Conservation (phyloP, 2,329 filamentous ascomycete species). For the Talaromyces sp. region DNA sequence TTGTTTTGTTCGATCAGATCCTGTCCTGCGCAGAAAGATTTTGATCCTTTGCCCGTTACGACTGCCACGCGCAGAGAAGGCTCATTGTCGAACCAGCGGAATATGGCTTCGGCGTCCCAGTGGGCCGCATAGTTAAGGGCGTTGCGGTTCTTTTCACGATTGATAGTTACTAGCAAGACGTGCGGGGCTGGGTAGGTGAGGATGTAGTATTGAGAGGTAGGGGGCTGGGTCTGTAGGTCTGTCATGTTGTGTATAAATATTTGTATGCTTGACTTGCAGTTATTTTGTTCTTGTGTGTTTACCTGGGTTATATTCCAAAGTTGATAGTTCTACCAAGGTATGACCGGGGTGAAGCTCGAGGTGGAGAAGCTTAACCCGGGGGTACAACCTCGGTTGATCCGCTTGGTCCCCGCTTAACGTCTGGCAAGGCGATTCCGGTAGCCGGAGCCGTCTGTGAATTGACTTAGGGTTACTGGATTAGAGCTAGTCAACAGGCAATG, state of each 20-base stretch:
- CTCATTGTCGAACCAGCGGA: constrained; percentile 46
- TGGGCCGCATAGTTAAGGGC: constrained; percentile 44
- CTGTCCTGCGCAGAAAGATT: constrained; percentile 45
- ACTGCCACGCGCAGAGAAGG: constrained; percentile 40
- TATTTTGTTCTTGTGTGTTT: neutral
- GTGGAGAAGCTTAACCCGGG: constrained; percentile 3
- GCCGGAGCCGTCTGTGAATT: neutral
- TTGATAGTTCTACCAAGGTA: neutral
- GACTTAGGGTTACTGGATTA: neutral
- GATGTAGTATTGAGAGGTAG: constrained; percentile 31
- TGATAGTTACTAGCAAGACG: constrained; percentile 49
- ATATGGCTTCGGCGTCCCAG: constrained; percentile 41
- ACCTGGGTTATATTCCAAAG: neutral
- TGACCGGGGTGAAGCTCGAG: neutral
- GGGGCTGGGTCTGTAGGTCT: constrained; percentile 19
- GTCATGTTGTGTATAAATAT: neutral
- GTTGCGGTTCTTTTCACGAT: constrained; percentile 43
- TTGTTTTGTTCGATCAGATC: constrained; percentile 44
- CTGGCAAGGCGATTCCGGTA: neutral
- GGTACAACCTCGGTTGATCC: constrained; percentile 10
- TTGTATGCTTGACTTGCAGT: neutral
- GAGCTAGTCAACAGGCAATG: neutral
- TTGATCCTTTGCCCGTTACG: constrained; percentile 42
- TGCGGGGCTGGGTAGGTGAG: constrained; percentile 44
- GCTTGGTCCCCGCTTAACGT: neutral